A percentile compares a stretch with the other conserved stretches of the same genome.
These are phyloP conservation scores for Neophaeococcomyces aloes DNA, from an alignment of 2,329 filamentous ascomycete genomes.

Conservation along the genomic window DNA sequence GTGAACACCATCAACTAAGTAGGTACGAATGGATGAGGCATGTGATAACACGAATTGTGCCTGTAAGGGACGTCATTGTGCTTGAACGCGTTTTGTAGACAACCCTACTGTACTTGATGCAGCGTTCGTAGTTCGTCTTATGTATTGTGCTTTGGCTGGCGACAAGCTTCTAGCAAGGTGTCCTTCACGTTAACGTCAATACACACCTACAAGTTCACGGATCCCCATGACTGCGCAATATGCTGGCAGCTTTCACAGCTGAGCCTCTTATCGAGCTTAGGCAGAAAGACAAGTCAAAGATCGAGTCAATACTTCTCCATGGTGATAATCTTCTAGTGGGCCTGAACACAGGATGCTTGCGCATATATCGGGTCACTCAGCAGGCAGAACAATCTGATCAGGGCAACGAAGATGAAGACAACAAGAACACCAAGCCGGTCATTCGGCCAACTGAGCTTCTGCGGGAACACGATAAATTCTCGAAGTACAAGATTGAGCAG, in stretches of 20 bases:
- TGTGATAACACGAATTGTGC: too few species aligned
- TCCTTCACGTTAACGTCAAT: too few species aligned
- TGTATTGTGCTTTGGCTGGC: too few species aligned
- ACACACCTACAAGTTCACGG: too few species aligned
- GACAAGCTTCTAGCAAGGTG: too few species aligned
- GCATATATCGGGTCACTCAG: conserved; percentile 86
- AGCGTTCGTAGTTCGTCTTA: too few species aligned
- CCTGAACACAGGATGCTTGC: conserved; percentile 75
- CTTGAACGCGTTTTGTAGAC: too few species aligned
- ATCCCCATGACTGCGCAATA: conserved; percentile 28
- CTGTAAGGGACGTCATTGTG: too few species aligned
- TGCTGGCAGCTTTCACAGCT: conserved; percentile 97
- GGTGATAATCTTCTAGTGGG: conserved; percentile 88
- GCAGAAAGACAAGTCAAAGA: conserved; percentile 88
- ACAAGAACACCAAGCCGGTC: conserved; percentile 19
- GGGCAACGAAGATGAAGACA: conserved; percentile 13
- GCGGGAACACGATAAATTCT: conserved; percentile 90
- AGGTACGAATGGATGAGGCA: too few species aligned
- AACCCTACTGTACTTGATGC: too few species aligned
- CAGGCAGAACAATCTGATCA: conserved; percentile 23
- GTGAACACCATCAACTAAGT: too few species aligned
- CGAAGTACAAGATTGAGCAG: conserved; percentile 79
- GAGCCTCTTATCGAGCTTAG: conserved; percentile 94
- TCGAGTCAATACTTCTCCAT: conserved; percentile 89
- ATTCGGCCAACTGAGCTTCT: conserved; percentile 66